Conservation (phyloP, 495 filamentous ascomycete species). For the Daldinia caldariorum region DNA sequence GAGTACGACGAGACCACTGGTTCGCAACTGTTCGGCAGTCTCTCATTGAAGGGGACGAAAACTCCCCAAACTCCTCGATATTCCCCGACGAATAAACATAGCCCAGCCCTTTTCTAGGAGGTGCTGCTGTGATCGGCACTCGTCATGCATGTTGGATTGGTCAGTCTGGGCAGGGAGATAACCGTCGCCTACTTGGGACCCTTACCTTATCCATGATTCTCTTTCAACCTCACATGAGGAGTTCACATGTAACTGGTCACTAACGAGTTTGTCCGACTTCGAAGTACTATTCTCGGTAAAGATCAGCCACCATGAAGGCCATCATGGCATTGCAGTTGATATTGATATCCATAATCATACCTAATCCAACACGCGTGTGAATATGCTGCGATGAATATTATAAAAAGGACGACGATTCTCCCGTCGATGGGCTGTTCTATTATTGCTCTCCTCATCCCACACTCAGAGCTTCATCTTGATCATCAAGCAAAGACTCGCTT, state of each 20-base stretch:
- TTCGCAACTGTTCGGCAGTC: constrained; percentile 10
- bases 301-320: constrained; percentile 34
- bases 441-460: constrained; percentile 24
- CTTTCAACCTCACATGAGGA: constrained; percentile 33
- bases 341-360: not conserved
- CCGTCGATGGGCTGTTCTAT: not conserved
- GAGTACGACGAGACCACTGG: constrained; percentile 18
- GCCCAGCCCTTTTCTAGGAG: constrained; percentile 32
- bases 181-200: constrained; percentile 25
- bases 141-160: constrained; percentile 34
- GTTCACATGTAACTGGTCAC: constrained; percentile 36
- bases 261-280: constrained; percentile 15
- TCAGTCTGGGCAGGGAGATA: constrained; percentile 21
- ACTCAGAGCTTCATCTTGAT: constrained; percentile 16
- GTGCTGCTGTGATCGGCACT: constrained; percentile 40
- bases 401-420: constrained; percentile 22
- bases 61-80: not conserved
- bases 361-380: constrained; percentile 1
- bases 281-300: constrained; percentile 18
- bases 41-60: constrained; percentile 27
- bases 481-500: constrained; percentile 5
- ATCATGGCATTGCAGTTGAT: constrained; percentile 27
- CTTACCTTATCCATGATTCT: constrained; percentile 28
- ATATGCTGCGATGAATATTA: constrained; percentile 13
- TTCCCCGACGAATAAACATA: constrained; percentile 20